These are phyloP conservation scores for Eimeria zaria DNA, from an alignment of 169 alveolate species.

Conservation along the genomic window DNA sequence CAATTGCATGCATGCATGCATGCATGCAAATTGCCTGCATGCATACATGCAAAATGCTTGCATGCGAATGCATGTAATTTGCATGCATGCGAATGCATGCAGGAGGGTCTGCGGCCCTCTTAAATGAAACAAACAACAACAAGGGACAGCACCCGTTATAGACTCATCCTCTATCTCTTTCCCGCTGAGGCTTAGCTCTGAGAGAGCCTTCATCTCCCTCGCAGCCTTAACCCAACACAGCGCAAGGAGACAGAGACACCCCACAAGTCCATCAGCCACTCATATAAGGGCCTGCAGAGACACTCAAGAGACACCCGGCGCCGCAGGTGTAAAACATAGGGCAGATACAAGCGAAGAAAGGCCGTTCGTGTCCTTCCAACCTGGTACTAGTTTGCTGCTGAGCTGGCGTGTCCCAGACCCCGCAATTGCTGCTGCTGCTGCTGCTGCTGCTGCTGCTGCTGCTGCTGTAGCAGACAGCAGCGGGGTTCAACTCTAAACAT, in stretches of 20 bases:
- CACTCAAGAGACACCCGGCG: not conserved
- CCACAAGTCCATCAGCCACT: not conserved
- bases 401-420: not conserved
- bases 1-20: no score
- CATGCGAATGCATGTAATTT: no score
- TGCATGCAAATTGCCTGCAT: no score
- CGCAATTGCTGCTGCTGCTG: not conserved
- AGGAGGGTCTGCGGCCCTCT: not conserved
- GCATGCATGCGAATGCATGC: not conserved
- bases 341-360: conserved; percentile 16
- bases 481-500: not conserved
- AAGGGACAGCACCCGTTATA: not conserved
- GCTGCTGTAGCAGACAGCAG: conserved; percentile 39
- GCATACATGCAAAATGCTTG: no score
- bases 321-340: not conserved
- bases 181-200: not conserved
- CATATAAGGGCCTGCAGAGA: conserved; percentile 11
- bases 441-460: conserved; percentile 40
- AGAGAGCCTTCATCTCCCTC: not conserved
- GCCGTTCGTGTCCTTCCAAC: conserved; percentile 13
- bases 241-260: not conserved
- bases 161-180: not conserved
- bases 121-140: not conserved
- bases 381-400: not conserved
- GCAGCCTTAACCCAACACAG: not conserved